Evolutionary conservation across 2,329 filamentous ascomycete genomes (phyloP).

Genomic region (Diaporthe citriasiana): DNA sequence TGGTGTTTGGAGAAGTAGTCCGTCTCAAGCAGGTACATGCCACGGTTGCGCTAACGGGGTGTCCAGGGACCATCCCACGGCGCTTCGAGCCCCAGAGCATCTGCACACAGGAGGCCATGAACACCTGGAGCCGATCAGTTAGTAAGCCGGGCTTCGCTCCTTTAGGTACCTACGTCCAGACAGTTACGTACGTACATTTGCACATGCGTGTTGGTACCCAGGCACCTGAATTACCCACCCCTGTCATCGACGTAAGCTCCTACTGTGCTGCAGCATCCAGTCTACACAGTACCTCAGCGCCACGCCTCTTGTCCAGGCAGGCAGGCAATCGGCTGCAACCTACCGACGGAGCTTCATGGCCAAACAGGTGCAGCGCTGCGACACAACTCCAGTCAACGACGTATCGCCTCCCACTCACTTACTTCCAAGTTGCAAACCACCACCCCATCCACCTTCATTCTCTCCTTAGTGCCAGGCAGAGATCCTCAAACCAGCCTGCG

Average conservation of each 20-base stretch:
- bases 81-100: neutral
- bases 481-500: neutral
- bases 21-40: conserved; percentile 20
- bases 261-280: conserved; percentile 2
- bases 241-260: conserved; percentile 39
- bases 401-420: conserved; percentile 16
- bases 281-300: neutral
- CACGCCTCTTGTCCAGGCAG: conserved; percentile 22
- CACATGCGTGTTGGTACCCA: neutral
- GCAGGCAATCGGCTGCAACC: conserved; percentile 20
- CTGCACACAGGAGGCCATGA: neutral
- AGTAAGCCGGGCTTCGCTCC: neutral
- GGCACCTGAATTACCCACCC: conserved; percentile 12
- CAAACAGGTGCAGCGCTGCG: conserved; percentile 4
- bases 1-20: conserved; percentile 19
- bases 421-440: neutral
- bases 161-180: neutral
- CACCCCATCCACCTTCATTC: neutral
- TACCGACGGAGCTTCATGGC: conserved; percentile 20
- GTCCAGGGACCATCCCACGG: conserved; percentile 26
- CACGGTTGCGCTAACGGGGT: neutral
- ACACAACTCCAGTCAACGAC: conserved; percentile 20
- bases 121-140: neutral
- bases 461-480: neutral
- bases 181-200: conserved; percentile 5